Base-by-base conservation (phyloP, 2,329 filamentous ascomycete genomes). In the Apiospora koreana region DNA sequence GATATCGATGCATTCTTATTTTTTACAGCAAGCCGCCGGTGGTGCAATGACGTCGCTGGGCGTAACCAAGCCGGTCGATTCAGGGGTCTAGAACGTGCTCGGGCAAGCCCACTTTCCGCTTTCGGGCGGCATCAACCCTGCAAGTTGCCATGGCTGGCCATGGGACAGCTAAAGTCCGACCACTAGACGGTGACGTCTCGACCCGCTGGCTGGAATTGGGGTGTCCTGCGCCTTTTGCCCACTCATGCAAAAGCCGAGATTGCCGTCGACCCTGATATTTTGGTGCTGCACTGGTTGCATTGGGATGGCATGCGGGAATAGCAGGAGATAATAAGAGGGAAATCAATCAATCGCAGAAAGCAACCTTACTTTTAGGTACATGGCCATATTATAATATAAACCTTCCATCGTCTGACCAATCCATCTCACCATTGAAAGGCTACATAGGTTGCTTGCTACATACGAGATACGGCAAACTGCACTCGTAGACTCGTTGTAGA, bases 1-100 rank as follows among this genome's bases (percentile, higher is more conserved):
- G 54, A 62, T 62, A 38, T 62, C 54, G 54, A 38, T 62, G 54
- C 54, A 62, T 62, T 62, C 54, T 62, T 62, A 62, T 62, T 62
- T 62, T 62, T 23, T 38, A 31, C 28, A 12, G 54, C 54, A 38
- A 62, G 31, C 54, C 54, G 41, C 54, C 18, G 54, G 54, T 62
- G 54, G 54, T 62, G 54, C 54, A 62, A 62, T 62, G 54, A 62
- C 54, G 54, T 62, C 31, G 31, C 38, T 62, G 54, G 54, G 54
- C 54, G 54, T 38, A 9, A n/a, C 28, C 54, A 62, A 62, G 54
- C 28, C 54, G 54, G 54, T 38, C 31, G 54, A 62, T 38, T 62
- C 54, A 62, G 54, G 54, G 54, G 54, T 62, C 54, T 62, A 62
- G 54, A 62, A 62, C 54, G 54, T 62, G 54, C 54, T 16, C 54